Evolutionary conservation across 192 early-diverging fungal species (phyloP).

Genomic region (Umbelopsis ramanniana): DNA sequence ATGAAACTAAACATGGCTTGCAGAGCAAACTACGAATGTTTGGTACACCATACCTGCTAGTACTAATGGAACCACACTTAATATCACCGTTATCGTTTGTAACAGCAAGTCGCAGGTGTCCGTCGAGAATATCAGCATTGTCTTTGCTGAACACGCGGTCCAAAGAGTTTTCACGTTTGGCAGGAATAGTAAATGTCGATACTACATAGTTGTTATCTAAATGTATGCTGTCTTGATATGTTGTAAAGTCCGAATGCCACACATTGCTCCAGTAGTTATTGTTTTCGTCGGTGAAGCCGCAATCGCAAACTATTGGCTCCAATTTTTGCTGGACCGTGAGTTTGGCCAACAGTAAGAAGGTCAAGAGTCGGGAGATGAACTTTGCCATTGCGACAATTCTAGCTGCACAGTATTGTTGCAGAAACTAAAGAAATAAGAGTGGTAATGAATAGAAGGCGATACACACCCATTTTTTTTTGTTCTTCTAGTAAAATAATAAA

Average conservation of each 20-base stretch:
- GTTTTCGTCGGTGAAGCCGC: conserved; percentile 36
- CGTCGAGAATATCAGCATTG: conserved; percentile 23
- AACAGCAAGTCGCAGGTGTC: conserved; percentile 12
- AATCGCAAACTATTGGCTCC: conserved; percentile 35
- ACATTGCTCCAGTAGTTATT: conserved; percentile 25
- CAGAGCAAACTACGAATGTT: neutral
- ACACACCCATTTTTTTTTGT: too few relatives aligned
- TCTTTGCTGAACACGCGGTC: conserved; percentile 22
- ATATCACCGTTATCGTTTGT: conserved; percentile 7
- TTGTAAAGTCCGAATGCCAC: conserved; percentile 30
- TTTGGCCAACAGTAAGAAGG: neutral
- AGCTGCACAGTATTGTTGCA: neutral
- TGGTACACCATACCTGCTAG: conserved; percentile 21
- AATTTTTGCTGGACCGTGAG: conserved; percentile 1
- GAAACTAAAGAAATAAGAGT: neutral
- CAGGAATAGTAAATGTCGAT: conserved; percentile 26
- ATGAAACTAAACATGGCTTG: neutral
- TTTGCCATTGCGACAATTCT: neutral
- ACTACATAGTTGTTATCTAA: conserved; percentile 30
- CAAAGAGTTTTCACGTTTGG: conserved; percentile 16
- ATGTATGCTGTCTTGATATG: conserved; percentile 22
- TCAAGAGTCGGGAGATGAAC: conserved; percentile 1
- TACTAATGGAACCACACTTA: conserved; percentile 30
- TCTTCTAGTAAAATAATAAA: too few relatives aligned
- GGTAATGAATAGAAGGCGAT: neutral